These are phyloP conservation scores for Paramarasmius palmivorus DNA, from an alignment of 1,284 basidiomycete genomes.

Conservation along the genomic window DNA sequence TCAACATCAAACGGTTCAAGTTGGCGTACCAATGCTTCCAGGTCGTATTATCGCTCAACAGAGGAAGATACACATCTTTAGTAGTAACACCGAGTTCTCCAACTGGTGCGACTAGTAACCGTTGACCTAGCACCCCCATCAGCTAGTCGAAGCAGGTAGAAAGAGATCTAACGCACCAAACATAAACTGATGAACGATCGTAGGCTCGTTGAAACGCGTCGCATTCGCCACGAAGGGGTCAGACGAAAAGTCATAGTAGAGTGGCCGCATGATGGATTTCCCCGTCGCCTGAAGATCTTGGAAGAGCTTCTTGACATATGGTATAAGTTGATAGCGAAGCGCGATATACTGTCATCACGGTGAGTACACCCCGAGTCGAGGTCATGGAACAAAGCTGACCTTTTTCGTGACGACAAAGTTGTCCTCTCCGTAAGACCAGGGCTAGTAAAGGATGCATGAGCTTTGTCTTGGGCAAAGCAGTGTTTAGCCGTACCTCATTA, in stretches of 20 bases:
- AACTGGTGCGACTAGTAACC: conserved; percentile 37
- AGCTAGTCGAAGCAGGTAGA: neutral
- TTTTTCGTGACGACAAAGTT: conserved; percentile 42
- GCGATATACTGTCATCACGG: conserved; percentile 32
- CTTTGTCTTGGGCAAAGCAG: neutral
- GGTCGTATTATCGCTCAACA: conserved; percentile 23
- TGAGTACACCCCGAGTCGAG: neutral
- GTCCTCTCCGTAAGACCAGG: conserved; percentile 41
- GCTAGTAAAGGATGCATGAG: conserved; percentile 21
- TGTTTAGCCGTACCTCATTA: conserved; percentile 30
- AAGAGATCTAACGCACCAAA: conserved; percentile 26
- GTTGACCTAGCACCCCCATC: conserved; percentile 25
- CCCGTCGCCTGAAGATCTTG: conserved; percentile 34
- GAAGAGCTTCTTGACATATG: conserved; percentile 38
- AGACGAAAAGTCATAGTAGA: conserved; percentile 39
- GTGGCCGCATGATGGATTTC: conserved; percentile 35
- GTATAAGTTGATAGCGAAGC: conserved; percentile 36
- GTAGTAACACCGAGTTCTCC: conserved; percentile 29
- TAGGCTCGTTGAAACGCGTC: conserved; percentile 33
- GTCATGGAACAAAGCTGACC: conserved; percentile 17
- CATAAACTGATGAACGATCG: conserved; percentile 39
- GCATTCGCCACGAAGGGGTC: conserved; percentile 31
- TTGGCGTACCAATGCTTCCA: conserved; percentile 38
- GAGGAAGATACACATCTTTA: conserved; percentile 37
- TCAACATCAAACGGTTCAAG: conserved; percentile 4